Evolutionary conservation across 78 protist genomes (phyloP).

Genomic region (Cavenderia fasciculata): DNA sequence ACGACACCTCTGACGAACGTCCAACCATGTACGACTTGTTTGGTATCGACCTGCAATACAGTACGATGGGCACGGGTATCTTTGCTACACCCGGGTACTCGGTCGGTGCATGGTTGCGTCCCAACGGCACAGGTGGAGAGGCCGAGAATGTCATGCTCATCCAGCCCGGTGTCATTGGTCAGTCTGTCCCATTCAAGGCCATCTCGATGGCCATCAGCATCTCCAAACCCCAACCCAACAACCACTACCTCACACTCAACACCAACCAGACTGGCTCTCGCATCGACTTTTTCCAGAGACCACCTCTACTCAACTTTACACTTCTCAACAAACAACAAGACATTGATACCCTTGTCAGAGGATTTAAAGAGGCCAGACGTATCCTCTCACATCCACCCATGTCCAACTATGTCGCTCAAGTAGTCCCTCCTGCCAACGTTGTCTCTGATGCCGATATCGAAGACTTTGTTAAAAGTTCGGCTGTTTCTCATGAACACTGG

Average conservation of each 20-base stretch:
- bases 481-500: slow-evolving; percentile 50
- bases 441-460: not conserved
- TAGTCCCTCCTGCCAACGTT: slow-evolving; percentile 6
- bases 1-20: not conserved
- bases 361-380: slow-evolving; percentile 27
- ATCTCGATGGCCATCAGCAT: slow-evolving; percentile 20
- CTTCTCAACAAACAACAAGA: not conserved
- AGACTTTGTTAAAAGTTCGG: slow-evolving; percentile 17
- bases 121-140: not conserved
- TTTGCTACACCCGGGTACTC: slow-evolving; percentile 50
- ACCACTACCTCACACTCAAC: not conserved
- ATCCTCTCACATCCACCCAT: slow-evolving; percentile 58
- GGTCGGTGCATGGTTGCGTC: slow-evolving; percentile 48
- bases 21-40: slow-evolving; percentile 30
- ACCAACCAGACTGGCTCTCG: not conserved
- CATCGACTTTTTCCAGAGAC: not conserved
- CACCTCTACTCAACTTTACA: not conserved
- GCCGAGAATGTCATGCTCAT: slow-evolving; percentile 29
- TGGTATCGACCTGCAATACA: not conserved
- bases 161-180: slow-evolving; percentile 46
- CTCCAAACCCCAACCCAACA: slow-evolving; percentile 16
- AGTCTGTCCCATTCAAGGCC: not conserved
- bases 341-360: not conserved
- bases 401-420: not conserved
- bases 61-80: slow-evolving; percentile 40